These are phyloP conservation scores for Aspergillus sclerotiicarbonarius DNA, from an alignment of 495 filamentous ascomycete species.

Conservation along the genomic window DNA sequence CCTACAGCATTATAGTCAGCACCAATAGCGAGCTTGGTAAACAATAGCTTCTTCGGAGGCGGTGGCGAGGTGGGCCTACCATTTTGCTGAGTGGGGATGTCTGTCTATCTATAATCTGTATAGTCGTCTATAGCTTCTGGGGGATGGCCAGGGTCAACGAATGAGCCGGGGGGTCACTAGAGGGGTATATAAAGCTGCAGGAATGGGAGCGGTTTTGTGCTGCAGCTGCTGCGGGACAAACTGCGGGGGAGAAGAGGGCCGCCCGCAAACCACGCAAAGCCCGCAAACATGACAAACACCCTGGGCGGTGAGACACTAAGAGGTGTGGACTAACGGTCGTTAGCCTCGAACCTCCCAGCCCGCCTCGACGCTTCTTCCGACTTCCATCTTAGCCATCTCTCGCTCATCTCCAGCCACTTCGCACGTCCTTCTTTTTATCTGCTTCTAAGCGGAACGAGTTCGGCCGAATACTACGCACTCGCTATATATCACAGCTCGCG, in stretches of 20 bases:
- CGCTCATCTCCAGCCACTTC: background rate
- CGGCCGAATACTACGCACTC: background rate
- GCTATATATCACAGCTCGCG: background rate
- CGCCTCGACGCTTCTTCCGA: constrained; percentile 12
- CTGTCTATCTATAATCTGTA: background rate
- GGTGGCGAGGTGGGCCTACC: constrained; percentile 2
- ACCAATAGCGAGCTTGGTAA: background rate
- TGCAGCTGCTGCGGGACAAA: constrained; percentile 15
- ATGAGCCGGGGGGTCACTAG: background rate
- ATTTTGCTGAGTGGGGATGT: constrained; percentile 2
- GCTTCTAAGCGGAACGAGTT: background rate
- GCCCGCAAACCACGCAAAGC: constrained; percentile 10
- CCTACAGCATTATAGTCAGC: constrained; percentile 28
- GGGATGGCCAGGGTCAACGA: background rate
- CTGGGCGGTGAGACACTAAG: background rate
- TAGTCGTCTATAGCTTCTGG: background rate
- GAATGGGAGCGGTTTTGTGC: background rate
- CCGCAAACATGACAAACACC: constrained; percentile 15
- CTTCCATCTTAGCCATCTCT: constrained; percentile 11
- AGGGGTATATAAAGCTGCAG: constrained; percentile 3
- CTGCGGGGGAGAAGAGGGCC: constrained; percentile 23
- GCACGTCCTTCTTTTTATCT: background rate
- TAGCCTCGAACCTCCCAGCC: background rate
- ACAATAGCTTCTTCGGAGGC: background rate
- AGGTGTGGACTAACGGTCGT: too few species aligned